These are phyloP conservation scores for Fraxinus pennsylvanica DNA, from an alignment of 257 asterid species.

Conservation along the genomic window DNA sequence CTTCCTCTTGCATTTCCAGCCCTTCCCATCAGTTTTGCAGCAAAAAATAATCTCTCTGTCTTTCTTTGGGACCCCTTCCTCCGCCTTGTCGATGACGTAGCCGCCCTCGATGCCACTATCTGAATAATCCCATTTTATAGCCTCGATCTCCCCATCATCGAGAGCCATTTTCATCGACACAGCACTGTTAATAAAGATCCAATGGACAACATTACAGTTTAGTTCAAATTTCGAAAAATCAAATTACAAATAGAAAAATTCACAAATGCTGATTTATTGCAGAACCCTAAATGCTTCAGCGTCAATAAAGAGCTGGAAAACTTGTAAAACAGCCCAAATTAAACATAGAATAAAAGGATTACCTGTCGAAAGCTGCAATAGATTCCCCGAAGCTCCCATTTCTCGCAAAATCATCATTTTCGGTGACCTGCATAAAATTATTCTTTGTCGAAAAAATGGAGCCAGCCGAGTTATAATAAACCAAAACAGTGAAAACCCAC, in stretches of 20 bases:
- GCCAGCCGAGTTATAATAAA: constrained; percentile 25
- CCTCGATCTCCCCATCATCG: background rate
- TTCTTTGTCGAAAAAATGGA: constrained; percentile 32
- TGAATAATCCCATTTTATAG: background rate
- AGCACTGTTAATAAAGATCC: background rate
- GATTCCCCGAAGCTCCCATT: constrained; percentile 41
- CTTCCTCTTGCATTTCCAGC: constrained; percentile 55
- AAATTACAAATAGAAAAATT: constrained; percentile 13
- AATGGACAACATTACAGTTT: background rate
- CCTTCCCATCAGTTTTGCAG: constrained; percentile 59
- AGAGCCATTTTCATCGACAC: background rate
- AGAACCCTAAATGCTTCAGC: constrained; percentile 48
- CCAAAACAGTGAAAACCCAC: constrained; percentile 24
- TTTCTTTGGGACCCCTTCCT: constrained; percentile 5
- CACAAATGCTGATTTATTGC: constrained; percentile 1
- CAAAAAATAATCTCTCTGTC: constrained; percentile 26
- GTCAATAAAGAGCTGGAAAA: constrained; percentile 7
- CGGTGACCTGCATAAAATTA: constrained; percentile 42
- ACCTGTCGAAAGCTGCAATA: constrained; percentile 45
- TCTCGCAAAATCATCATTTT: constrained; percentile 16
- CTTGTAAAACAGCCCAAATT: constrained; percentile 22
- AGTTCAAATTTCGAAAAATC: background rate
- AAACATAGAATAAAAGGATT: constrained; percentile 17
- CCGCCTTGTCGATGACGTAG: background rate
- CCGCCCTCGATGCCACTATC: background rate